phyloP scores from a whole-genome alignment of 2,329 filamentous ascomycete genomes.

The Amauroascus verrucosus region DNA sequence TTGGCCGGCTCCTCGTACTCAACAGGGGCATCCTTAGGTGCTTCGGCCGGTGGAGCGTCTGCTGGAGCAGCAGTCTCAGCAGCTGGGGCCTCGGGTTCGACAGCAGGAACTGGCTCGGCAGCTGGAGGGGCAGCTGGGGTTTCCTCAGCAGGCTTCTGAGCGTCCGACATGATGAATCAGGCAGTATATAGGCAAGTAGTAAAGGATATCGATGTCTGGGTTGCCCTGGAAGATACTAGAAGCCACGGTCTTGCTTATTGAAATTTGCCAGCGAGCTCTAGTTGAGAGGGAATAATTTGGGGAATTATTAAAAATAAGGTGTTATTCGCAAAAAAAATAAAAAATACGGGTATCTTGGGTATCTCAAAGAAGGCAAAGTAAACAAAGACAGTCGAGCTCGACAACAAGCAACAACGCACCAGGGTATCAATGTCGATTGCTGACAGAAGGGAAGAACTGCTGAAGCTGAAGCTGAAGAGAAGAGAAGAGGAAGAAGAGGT shows the following conservation, averaged over 20 bases:
- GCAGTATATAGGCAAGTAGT: constrained; percentile 29
- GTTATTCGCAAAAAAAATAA: constrained; percentile 13
- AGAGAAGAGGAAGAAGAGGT: constrained; percentile 19
- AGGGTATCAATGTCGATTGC: constrained; percentile 28
- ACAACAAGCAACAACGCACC: constrained; percentile 28
- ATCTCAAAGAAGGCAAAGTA: constrained; percentile 25
- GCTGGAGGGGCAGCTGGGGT: constrained; percentile 35
- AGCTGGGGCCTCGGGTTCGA: constrained; percentile 21
- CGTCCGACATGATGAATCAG: constrained; percentile 52
- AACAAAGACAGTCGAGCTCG: constrained; percentile 19
- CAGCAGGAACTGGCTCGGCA: constrained; percentile 13
- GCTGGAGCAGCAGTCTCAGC: constrained; percentile 28
- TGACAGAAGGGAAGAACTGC: constrained; percentile 19
- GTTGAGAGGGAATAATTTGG: not conserved
- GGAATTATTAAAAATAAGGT: constrained; percentile 8
- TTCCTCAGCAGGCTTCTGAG: constrained; percentile 59
- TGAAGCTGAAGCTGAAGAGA: constrained; percentile 18
- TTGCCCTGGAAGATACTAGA: not conserved
- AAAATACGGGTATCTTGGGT: constrained; percentile 18
- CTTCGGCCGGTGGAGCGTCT: constrained; percentile 30
- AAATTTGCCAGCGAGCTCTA: not conserved
- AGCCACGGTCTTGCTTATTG: not conserved
- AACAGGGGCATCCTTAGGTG: constrained; percentile 18
- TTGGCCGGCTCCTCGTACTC: constrained; percentile 32
- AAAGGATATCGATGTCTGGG: constrained; percentile 11